phyloP scores from a whole-genome alignment of 139 green algal species.

The Micractinium conductrix region DNA sequence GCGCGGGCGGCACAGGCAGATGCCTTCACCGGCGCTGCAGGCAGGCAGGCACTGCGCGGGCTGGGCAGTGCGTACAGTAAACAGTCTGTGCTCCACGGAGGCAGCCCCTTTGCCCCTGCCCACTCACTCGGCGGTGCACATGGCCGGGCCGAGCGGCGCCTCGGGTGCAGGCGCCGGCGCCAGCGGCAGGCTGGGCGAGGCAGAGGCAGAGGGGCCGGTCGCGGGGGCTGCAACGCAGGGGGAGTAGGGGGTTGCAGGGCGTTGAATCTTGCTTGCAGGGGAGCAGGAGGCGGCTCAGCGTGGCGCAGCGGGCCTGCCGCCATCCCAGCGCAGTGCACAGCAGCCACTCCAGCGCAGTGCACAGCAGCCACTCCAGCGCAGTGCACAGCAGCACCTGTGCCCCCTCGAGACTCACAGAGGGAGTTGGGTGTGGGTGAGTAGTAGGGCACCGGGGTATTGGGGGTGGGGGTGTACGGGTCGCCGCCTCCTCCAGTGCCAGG shows the following conservation, averaged over 20 bases:
- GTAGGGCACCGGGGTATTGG: too few species aligned
- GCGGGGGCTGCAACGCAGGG: neutral
- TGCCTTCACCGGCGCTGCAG: neutral
- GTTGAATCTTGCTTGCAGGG: neutral
- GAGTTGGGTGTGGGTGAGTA: neutral
- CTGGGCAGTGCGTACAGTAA: neutral
- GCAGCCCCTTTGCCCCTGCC: too few species aligned
- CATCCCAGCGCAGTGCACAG: too few species aligned
- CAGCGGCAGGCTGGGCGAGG: neutral
- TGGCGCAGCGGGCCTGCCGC: neutral
- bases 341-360: too few species aligned
- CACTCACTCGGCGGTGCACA: slow-evolving; percentile 13
- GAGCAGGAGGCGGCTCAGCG: too few species aligned
- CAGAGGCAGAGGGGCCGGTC: neutral
- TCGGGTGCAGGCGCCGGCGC: neutral
- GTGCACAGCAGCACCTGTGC: neutral
- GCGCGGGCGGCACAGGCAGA: too few species aligned
- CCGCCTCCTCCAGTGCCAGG: too few species aligned
- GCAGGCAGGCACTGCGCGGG: neutral
- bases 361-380: too few species aligned
- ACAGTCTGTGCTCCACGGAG: neutral
- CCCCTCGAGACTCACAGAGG: neutral
- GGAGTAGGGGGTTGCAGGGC: neutral
- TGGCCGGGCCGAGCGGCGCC: neutral
- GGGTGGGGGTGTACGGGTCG: too few species aligned